Percentiles rank a stretch among this genome's conserved stretches.
Conservation (phyloP, 2,329 filamentous ascomycete genomes). For the Dothistroma pini region DNA sequence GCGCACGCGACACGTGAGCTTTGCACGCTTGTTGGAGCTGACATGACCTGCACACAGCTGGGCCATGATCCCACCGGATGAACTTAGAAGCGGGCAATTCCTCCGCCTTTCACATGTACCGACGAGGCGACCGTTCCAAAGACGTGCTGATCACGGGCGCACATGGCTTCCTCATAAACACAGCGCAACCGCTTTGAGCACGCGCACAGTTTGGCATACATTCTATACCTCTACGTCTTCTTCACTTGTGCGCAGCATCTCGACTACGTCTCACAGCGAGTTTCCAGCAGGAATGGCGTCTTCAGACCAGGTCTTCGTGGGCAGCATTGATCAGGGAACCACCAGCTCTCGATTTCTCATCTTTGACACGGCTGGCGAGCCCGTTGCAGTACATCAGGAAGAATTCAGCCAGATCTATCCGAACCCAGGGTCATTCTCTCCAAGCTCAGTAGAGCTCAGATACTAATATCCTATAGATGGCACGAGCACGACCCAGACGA, state of each 20-base stretch:
- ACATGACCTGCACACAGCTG: constrained; percentile 3
- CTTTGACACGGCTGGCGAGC: constrained; percentile 74
- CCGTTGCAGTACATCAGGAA: constrained; percentile 78
- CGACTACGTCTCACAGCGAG: not conserved
- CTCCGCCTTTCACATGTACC: constrained; percentile 20
- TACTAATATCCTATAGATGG: constrained; percentile 56
- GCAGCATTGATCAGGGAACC: constrained; percentile 86
- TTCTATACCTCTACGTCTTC: constrained; percentile 1
- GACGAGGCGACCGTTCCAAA: constrained; percentile 13
- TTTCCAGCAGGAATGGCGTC: constrained; percentile 21
- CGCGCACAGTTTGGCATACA: constrained; percentile 5
- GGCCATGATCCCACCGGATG: constrained; percentile 7
- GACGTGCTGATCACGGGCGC: constrained; percentile 7
- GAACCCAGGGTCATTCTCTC: constrained; percentile 67
- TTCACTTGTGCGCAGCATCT: not conserved
- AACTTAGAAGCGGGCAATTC: constrained; percentile 5
- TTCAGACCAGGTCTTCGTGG: constrained; percentile 62
- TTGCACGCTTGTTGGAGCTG: constrained; percentile 3
- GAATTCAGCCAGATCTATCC: constrained; percentile 84
- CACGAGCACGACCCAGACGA: constrained; percentile 83
- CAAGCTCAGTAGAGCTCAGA: not conserved
- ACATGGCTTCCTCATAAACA: constrained; percentile 10
- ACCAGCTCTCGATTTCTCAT: constrained; percentile 88
- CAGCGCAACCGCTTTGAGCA: constrained; percentile 7
- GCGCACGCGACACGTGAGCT: not conserved